Conservation (phyloP, 768 basidiomycete species). For the Psilocybe tampanensis region DNA sequence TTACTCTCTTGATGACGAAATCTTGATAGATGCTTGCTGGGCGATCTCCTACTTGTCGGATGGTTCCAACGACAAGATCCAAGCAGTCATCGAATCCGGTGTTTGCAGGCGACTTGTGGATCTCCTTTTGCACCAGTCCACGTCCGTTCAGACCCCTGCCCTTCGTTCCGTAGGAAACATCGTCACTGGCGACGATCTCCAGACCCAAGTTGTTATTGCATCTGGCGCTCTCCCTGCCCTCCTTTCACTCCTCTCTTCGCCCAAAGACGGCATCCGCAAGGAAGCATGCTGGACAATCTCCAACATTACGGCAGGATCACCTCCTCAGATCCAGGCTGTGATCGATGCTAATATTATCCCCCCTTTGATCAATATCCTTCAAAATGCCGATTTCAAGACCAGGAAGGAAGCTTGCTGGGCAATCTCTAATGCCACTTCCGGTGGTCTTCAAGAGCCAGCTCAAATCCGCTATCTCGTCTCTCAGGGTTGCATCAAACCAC, state of each 20-base stretch:
- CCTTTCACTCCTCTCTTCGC: slow-evolving; percentile 88
- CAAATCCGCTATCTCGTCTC: slow-evolving; percentile 98
- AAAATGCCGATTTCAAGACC: slow-evolving; percentile 98
- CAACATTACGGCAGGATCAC: slow-evolving; percentile 96
- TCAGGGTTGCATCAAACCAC: slow-evolving; percentile 98
- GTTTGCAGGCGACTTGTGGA: slow-evolving; percentile 98
- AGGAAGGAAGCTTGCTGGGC: slow-evolving; percentile 99
- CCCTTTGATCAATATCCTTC: slow-evolving; percentile 97
- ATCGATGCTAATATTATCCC: slow-evolving; percentile 99
- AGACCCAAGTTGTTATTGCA: slow-evolving; percentile 98
- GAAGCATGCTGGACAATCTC: slow-evolving; percentile 99
- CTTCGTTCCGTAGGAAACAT: slow-evolving; percentile 99
- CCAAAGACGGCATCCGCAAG: slow-evolving; percentile 98
- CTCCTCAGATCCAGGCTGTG: slow-evolving; percentile 95
- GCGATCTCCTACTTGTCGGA: slow-evolving; percentile 99
- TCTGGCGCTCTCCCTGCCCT: slow-evolving; percentile 96
- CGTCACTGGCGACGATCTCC: slow-evolving; percentile 98
- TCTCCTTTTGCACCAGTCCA: slow-evolving; percentile 91
- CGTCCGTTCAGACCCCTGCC: slow-evolving; percentile 97
- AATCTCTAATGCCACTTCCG: slow-evolving; percentile 98
- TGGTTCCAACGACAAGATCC: slow-evolving; percentile 99
- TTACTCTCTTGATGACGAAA: slow-evolving; percentile 98
- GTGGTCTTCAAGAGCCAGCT: slow-evolving; percentile 92
- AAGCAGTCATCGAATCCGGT: slow-evolving; percentile 98
- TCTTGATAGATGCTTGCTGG: slow-evolving; percentile 99